Evolutionary conservation across 2,329 filamentous ascomycete species (phyloP).

Genomic region (Alternaria brassicae): DNA sequence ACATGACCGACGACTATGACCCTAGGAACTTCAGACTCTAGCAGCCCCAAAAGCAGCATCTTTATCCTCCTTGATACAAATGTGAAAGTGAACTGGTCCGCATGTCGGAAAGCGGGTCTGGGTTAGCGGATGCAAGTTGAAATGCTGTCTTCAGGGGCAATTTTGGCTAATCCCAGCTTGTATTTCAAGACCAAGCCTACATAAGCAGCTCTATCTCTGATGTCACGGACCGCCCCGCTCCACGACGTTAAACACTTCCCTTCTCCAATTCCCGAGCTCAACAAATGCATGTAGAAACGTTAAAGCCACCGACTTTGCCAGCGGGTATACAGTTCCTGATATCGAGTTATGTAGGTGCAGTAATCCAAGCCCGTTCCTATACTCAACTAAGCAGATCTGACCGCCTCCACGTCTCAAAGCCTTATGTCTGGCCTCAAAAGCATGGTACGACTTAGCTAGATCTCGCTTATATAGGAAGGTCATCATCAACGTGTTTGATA

Average conservation of each 20-base stretch:
- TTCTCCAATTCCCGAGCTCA: neutral
- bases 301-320: neutral
- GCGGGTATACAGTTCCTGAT: neutral
- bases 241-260: neutral
- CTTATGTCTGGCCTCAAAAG: neutral
- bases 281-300: neutral
- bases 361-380: too few species aligned
- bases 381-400: neutral
- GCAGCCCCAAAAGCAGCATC: too few species aligned
- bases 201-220: neutral
- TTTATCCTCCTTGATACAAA: too few species aligned
- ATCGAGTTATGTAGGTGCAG: neutral
- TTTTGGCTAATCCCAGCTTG: neutral
- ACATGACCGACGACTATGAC: too few species aligned
- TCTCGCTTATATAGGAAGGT: neutral
- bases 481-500: neutral
- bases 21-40: too few species aligned
- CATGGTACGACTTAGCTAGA: neutral
- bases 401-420: neutral
- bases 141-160: conserved; percentile 2
- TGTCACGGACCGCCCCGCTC: neutral
- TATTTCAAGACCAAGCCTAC: neutral
- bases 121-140: neutral
- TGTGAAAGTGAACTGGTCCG: neutral
- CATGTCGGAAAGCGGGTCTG: neutral